Evolutionary conservation across 768 basidiomycete species (phyloP), one percentile per base, ranked within the genome.

Genomic region (Daedalea quercina): DNA sequence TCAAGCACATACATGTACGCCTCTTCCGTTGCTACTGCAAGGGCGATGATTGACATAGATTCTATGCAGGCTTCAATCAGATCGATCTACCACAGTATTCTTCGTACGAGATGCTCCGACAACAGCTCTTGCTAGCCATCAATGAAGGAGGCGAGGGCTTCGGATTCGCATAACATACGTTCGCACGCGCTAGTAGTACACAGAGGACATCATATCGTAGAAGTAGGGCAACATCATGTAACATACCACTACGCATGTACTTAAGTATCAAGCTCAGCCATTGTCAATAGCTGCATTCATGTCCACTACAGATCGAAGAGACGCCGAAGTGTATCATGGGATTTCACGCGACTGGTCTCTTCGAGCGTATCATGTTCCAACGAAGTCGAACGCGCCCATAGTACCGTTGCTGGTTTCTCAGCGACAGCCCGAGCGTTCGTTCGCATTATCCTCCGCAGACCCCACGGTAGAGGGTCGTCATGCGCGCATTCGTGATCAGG

Each of bases 71-170:
- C 67, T 94, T 94, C 79, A 93, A 94, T 67, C 90, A 94, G 67
- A 92, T 93, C 54, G 93, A 95, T 67, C 77, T 99, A 42, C 94
- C 95, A 0, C 88, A 89, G 59, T 98, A 95, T 67, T 87, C 90
- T 2, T 92, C 90, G 17, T 98, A 99, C 64, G 96, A 99, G 66
- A 94, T 94, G 80, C 79, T 99, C 57, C 83, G 96, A 24, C 88
- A 90, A 57, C 91, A 91, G 67, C 69, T 99, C 34, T 70, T 94
- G 51, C 76, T 95, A 57, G 92, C 95, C 33, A 95, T 98, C 64
- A 93, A 89, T 62, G 96, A 98, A 69, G 94, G 94, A 47, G 91
- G 90, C 20, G 92, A 94, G 73, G 92, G 92, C 42, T 98, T 98
- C 68, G 95, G 91, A 49, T 94, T 94, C 68, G 80, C 78, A 57